phyloP scores from a whole-genome alignment of 768 basidiomycete genomes.

The Myochromella boudieri region DNA sequence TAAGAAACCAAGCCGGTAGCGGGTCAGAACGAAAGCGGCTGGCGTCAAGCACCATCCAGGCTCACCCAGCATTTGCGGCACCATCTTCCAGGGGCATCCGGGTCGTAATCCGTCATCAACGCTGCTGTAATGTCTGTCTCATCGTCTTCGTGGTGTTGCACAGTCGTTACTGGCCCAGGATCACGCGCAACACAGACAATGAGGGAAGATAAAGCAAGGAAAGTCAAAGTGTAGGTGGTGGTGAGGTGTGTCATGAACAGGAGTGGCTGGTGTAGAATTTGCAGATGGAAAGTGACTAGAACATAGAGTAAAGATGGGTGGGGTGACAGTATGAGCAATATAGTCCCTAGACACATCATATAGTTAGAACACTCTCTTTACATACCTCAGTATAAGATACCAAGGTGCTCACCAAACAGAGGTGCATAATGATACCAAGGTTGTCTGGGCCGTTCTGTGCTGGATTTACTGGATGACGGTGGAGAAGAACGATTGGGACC shows the following conservation, averaged over 20 bases:
- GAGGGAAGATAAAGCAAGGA: slow-evolving; percentile 71
- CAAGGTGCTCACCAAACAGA: slow-evolving; percentile 44
- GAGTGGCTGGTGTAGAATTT: slow-evolving; percentile 45
- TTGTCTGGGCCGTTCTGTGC: slow-evolving; percentile 34
- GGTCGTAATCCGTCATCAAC: slow-evolving; percentile 54
- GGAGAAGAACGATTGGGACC: not conserved
- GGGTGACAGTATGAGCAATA: slow-evolving; percentile 64
- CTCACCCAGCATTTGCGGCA: slow-evolving; percentile 75
- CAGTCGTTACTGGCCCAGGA: slow-evolving; percentile 58
- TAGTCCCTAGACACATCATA: slow-evolving; percentile 27
- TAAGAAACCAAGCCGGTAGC: slow-evolving; percentile 15
- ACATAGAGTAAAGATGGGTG: slow-evolving; percentile 74
- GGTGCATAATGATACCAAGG: slow-evolving; percentile 61
- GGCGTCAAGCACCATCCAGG: not conserved
- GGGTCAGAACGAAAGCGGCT: not conserved
- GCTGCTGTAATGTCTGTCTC: slow-evolving; percentile 60
- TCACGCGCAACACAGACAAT: slow-evolving; percentile 72
- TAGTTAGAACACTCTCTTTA: not conserved
- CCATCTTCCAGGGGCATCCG: slow-evolving; percentile 60
- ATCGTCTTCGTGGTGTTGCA: slow-evolving; percentile 30
- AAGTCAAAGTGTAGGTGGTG: slow-evolving; percentile 63
- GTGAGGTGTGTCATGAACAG: slow-evolving; percentile 54
- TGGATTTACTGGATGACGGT: slow-evolving; percentile 1
- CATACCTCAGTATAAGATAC: not conserved
- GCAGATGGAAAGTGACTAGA: slow-evolving; percentile 66